A percentile compares a stretch with the other conserved stretches of the same genome.
Conservation (phyloP, 2,329 filamentous ascomycete species). For the Ophiostoma perfectum region DNA sequence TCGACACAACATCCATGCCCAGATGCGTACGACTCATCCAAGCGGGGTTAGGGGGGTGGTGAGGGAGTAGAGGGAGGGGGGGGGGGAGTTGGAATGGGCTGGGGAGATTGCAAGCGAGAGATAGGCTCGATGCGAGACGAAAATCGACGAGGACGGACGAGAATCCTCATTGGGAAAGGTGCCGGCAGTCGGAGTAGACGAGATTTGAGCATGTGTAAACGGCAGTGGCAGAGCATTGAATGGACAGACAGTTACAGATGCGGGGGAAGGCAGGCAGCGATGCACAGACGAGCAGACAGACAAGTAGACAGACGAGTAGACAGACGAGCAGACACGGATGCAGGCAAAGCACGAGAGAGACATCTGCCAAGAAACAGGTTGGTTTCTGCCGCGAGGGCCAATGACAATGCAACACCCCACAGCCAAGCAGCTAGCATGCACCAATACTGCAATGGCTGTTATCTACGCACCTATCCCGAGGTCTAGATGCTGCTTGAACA, state of each 20-base stretch:
- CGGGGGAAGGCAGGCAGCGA: no score
- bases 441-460: neutral
- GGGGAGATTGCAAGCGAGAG: neutral
- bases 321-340: neutral
- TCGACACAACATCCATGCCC: neutral
- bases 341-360: no score
- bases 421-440: neutral
- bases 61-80: neutral
- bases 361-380: no score
- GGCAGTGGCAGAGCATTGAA: no score
- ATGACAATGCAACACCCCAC: neutral
- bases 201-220: no score
- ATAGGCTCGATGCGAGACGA: neutral
- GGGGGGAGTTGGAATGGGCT: neutral
- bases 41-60: neutral
- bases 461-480: no score
- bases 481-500: no score
- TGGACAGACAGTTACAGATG: no score
- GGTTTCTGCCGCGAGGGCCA: no score
- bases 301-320: neutral
- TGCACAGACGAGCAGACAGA: neutral
- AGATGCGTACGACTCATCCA: no score
- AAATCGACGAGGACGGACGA: neutral
- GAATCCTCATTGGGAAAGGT: neutral
- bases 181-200: neutral